Conservation (phyloP, 345 rosid species). For the Eucalyptus fibrosa region DNA sequence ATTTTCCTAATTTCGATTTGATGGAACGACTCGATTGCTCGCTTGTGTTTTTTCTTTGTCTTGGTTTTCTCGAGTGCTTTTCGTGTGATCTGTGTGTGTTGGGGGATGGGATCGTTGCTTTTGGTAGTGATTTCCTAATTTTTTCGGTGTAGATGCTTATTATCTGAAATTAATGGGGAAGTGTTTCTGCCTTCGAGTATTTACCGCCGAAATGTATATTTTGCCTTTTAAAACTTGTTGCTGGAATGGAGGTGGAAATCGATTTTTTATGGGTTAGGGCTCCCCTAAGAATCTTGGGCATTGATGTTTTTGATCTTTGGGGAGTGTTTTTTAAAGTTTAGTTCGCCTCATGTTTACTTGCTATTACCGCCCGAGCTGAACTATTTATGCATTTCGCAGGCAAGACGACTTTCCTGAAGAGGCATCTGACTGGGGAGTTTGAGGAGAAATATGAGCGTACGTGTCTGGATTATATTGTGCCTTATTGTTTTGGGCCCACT, state of each 20-base stretch:
- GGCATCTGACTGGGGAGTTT: conserved; percentile 33
- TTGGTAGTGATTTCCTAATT: no score
- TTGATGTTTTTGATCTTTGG: background rate
- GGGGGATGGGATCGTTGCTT: background rate
- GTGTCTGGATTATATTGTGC: background rate
- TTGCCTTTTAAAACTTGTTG: background rate
- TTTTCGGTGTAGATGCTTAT: no score
- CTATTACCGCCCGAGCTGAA: background rate
- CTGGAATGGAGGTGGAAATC: background rate
- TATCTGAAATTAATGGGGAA: background rate
- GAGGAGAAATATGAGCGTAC: conserved; percentile 33
- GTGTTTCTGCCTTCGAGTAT: background rate
- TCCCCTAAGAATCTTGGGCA: background rate
- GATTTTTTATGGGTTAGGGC: background rate
- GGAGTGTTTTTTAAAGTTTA: background rate
- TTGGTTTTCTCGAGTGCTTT: background rate
- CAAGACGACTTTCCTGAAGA: conserved; percentile 31
- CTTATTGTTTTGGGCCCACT: background rate
- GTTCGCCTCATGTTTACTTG: background rate
- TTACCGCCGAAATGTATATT: background rate
- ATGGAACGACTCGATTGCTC: background rate
- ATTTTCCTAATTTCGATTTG: background rate
- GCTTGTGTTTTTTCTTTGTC: background rate
- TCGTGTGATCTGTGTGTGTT: background rate
- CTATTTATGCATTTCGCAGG: background rate